A percentile compares a stretch with the other conserved stretches of the same genome.
Conservation (phyloP, 2,329 filamentous ascomycete genomes). For the Curvularia hawaiiensis region DNA sequence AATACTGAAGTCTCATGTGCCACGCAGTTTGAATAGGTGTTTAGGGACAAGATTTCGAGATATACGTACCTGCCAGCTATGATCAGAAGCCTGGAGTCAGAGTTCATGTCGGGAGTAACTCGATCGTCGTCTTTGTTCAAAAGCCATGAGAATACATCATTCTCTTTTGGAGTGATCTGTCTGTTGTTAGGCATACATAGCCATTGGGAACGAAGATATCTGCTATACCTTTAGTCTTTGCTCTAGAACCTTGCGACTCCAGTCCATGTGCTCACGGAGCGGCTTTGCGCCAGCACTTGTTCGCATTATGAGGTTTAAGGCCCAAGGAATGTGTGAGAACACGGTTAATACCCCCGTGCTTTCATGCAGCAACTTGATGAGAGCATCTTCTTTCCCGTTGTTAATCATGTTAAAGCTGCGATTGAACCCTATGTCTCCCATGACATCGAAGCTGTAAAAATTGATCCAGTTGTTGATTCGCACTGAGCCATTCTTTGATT, state of each 20-base stretch:
- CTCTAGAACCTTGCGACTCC: conserved; percentile 30
- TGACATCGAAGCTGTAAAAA: conserved; percentile 56
- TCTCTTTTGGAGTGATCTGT: conserved; percentile 34
- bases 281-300: conserved; percentile 26
- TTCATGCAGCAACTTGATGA: conserved; percentile 36
- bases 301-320: conserved; percentile 23
- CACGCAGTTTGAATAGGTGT: background rate
- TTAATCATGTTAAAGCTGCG: conserved; percentile 49
- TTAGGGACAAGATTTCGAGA: background rate
- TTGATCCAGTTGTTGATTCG: conserved; percentile 43
- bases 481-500: conserved; percentile 22
- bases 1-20: background rate
- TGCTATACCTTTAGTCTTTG: conserved; percentile 33
- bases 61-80: conserved; percentile 38
- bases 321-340: conserved; percentile 33
- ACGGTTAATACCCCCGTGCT: conserved; percentile 29
- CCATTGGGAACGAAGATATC: background rate
- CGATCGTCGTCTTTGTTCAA: conserved; percentile 28
- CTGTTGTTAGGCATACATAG: background rate
- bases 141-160: conserved; percentile 35
- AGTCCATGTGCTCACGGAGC: conserved; percentile 32
- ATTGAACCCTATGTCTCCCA: conserved; percentile 54
- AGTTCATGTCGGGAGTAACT: conserved; percentile 30
- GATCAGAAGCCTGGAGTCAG: conserved; percentile 35
- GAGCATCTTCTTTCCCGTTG: conserved; percentile 34